Conservation (phyloP, 225 moss, liverwort and hornwort species). For the Climacium dendroides region DNA sequence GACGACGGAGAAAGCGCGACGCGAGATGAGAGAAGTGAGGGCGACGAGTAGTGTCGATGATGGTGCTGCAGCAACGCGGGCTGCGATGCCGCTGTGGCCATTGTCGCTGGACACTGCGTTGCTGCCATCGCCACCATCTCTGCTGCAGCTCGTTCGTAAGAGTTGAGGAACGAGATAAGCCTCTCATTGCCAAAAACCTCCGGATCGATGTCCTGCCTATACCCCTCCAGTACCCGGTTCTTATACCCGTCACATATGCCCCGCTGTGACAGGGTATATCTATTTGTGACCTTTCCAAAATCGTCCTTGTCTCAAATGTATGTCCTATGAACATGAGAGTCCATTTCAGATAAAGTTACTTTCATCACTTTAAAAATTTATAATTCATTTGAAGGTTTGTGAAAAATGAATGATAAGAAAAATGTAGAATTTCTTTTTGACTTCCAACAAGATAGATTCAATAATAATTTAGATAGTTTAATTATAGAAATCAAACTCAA, state of each 20-base stretch:
- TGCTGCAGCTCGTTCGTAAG: background rate
- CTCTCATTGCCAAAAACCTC: background rate
- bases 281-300: no score
- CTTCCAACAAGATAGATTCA: background rate
- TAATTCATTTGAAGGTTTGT: no score
- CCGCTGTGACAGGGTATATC: background rate
- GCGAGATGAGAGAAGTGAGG: slow-evolving; percentile 4
- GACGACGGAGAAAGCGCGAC: background rate
- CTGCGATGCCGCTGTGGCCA: background rate
- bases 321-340: background rate
- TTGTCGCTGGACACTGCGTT: background rate
- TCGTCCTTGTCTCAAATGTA: background rate
- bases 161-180: slow-evolving; percentile 3
- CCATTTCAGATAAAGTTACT: background rate
- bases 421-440: background rate
- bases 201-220: background rate
- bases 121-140: slow-evolving; percentile 5
- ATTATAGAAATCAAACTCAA: fast-evolving
- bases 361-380: background rate
- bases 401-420: fast-evolving
- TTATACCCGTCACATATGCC: background rate
- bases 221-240: background rate
- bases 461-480: background rate
- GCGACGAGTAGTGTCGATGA: background rate
- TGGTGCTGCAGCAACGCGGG: background rate